phyloP scores from a whole-genome alignment of 2,329 filamentous ascomycete species.

The Paecilomyces niveus region DNA sequence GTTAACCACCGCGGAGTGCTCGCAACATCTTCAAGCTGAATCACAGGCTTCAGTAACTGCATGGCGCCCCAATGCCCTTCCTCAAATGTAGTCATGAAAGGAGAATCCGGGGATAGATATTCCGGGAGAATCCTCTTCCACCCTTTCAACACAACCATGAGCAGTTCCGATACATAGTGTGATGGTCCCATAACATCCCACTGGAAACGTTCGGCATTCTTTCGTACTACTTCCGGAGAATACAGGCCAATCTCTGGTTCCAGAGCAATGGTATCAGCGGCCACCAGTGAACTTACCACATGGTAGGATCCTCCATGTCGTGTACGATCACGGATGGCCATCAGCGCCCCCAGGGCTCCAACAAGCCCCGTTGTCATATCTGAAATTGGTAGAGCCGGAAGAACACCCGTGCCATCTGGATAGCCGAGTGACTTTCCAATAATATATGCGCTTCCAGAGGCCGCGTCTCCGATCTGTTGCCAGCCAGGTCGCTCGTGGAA shows the following conservation, averaged over 20 bases:
- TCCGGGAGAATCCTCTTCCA: constrained; percentile 15
- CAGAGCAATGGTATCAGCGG: constrained; percentile 24
- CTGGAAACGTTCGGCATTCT: neutral
- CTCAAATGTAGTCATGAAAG: neutral
- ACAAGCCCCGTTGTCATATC: neutral
- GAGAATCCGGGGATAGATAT: constrained; percentile 8
- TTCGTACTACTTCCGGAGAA: neutral
- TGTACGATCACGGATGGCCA: neutral
- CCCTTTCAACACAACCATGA: constrained; percentile 15
- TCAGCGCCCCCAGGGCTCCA: neutral
- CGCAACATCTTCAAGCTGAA: constrained; percentile 5
- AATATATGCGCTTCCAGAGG: constrained; percentile 31
- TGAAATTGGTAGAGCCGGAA: neutral
- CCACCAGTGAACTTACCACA: constrained; percentile 20
- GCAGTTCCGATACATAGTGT: constrained; percentile 17
- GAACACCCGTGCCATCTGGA: neutral
- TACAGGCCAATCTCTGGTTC: constrained; percentile 29
- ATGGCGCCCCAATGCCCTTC: constrained; percentile 8
- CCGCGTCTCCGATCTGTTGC: constrained; percentile 46
- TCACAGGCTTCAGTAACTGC: constrained; percentile 11
- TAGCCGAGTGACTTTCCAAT: constrained; percentile 24
- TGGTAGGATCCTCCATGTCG: neutral
- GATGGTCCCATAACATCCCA: neutral
- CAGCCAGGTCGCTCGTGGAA: constrained; percentile 43
- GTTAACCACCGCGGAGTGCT: constrained; percentile 9